Percentiles rank a stretch among this genome's conserved stretches.
Evolutionary conservation across 257 asterid species (phyloP).

Genomic region (Solanum piurae): DNA sequence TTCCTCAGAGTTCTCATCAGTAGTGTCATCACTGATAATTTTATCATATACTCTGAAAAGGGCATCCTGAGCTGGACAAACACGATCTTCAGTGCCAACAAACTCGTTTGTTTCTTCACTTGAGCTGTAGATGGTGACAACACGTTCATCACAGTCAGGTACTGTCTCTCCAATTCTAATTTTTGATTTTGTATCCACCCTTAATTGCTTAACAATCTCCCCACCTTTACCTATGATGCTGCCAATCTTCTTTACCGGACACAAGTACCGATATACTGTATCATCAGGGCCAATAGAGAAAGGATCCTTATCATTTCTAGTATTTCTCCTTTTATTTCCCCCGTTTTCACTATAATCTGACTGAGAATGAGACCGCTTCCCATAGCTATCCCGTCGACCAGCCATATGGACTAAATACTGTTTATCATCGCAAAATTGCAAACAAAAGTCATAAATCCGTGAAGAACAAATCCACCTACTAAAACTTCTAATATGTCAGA

Average conservation of each 20-base stretch:
- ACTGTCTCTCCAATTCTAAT: constrained; percentile 18
- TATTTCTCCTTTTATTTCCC: constrained; percentile 4
- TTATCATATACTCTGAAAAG: constrained; percentile 15
- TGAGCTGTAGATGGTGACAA: constrained; percentile 16
- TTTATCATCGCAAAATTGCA: neutral
- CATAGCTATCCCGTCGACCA: constrained; percentile 13
- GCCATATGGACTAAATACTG: constrained; percentile 4
- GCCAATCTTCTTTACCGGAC: constrained; percentile 12
- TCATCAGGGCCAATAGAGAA: constrained; percentile 14
- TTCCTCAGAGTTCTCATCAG: constrained; percentile 4
- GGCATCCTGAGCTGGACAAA: constrained; percentile 20
- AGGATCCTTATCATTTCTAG: constrained; percentile 3
- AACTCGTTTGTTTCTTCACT: constrained; percentile 16
- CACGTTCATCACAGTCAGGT: constrained; percentile 11
- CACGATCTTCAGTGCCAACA: constrained; percentile 5
- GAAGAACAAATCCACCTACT: neutral
- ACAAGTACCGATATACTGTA: constrained; percentile 17
- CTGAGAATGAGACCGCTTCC: constrained; percentile 9
- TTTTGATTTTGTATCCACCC: constrained; percentile 13
- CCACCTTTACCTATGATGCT: constrained; percentile 21
- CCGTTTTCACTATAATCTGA: constrained; percentile 4
- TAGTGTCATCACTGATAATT: constrained; percentile 8
- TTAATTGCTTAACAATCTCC: constrained; percentile 16
- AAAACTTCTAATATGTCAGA: neutral
- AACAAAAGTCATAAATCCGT: neutral